Conservation (phyloP, 805 yeast genomes). For the Candida oleophila region DNA sequence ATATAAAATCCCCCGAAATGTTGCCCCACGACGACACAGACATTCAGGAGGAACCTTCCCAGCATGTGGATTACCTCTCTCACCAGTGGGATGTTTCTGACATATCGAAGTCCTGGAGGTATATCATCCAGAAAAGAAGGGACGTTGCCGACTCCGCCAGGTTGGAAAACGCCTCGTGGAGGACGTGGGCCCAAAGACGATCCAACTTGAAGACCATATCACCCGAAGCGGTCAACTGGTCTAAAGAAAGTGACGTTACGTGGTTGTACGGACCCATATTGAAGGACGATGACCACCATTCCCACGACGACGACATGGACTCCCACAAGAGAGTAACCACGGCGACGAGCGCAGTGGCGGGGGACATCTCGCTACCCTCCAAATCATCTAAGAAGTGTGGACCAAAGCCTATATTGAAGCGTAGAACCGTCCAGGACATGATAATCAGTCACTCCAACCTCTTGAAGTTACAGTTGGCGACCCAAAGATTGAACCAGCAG, state of each 20-base stretch:
- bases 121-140: slow-evolving; percentile 76
- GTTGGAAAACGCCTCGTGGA: slow-evolving; percentile 70
- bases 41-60: slow-evolving; percentile 73
- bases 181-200: slow-evolving; percentile 89
- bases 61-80: slow-evolving; percentile 92
- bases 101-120: slow-evolving; percentile 93
- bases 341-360: slow-evolving; percentile 45
- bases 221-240: slow-evolving; percentile 93
- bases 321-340: slow-evolving; percentile 19
- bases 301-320: slow-evolving; percentile 16
- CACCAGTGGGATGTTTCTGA: slow-evolving; percentile 96
- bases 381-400: slow-evolving; percentile 8
- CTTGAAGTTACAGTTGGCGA: slow-evolving; percentile 40
- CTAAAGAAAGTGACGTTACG: slow-evolving; percentile 93
- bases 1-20: slow-evolving; percentile 25
- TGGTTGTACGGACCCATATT: slow-evolving; percentile 95
- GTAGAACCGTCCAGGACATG: slow-evolving; percentile 79
- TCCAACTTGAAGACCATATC: slow-evolving; percentile 70
- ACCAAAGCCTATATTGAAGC: slow-evolving; percentile 84
- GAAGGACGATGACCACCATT: slow-evolving; percentile 38
- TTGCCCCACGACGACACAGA: slow-evolving; percentile 84
- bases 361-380: slow-evolving; percentile 41
- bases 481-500: slow-evolving; percentile 30
- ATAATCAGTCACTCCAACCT: slow-evolving; percentile 62
- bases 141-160: slow-evolving; percentile 67